phyloP scores from a whole-genome alignment of 345 rosid species.

The Streptanthus diversifolius region DNA sequence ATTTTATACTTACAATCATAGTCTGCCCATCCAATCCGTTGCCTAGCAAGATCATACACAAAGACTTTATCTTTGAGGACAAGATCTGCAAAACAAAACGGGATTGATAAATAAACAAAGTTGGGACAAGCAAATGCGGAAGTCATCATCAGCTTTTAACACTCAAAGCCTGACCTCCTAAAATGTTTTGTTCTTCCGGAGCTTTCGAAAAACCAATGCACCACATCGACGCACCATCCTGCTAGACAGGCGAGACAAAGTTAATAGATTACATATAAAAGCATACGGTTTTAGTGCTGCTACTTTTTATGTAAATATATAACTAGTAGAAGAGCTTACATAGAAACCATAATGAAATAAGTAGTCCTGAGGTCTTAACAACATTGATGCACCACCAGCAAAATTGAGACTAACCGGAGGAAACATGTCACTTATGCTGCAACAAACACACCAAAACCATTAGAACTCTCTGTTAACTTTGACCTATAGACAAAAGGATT shows the following conservation, averaged over 20 bases:
- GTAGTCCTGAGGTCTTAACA: constrained; percentile 79
- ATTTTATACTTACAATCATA: constrained; percentile 74
- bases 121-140: neutral
- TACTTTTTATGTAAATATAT: neutral
- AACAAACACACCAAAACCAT: constrained; percentile 10
- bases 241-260: constrained; percentile 10
- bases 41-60: constrained; percentile 81
- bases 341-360: constrained; percentile 63
- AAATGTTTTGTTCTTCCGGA: constrained; percentile 58
- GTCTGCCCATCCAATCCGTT: constrained; percentile 85
- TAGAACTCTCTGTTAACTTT: neutral
- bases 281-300: neutral
- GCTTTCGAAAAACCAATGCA: constrained; percentile 77
- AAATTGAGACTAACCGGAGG: constrained; percentile 82
- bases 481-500: constrained; percentile 8
- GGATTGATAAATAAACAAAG: neutral
- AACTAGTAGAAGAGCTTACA: constrained; percentile 43
- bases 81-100: constrained; percentile 61
- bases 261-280: neutral
- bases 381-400: constrained; percentile 82
- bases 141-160: neutral
- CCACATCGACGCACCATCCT: constrained; percentile 85
- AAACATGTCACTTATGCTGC: constrained; percentile 64
- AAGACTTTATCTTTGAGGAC: constrained; percentile 87
- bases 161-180: constrained; percentile 66